These are phyloP conservation scores for Achaetomiella virescens DNA, from an alignment of 495 filamentous ascomycete genomes.

Conservation along the genomic window DNA sequence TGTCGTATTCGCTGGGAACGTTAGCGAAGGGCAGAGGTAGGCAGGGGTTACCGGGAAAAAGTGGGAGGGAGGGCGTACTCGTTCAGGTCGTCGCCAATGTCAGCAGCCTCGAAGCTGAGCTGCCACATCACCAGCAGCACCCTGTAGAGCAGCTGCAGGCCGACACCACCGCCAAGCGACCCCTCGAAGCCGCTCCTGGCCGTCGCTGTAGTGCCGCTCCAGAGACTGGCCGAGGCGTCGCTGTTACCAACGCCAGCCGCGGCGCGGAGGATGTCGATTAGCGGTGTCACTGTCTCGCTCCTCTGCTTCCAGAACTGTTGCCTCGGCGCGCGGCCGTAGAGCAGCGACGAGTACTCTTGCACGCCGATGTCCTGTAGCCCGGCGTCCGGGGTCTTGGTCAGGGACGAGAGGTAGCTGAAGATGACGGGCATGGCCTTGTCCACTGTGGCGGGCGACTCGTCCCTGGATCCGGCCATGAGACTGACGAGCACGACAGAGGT, in stretches of 20 bases:
- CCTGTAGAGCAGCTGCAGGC: constrained; percentile 90
- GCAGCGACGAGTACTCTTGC: constrained; percentile 79
- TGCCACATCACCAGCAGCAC: constrained; percentile 92
- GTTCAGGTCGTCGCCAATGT: constrained; percentile 81
- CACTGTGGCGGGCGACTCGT: constrained; percentile 50
- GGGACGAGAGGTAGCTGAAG: constrained; percentile 76
- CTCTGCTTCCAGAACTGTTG: constrained; percentile 83
- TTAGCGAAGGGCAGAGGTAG: no score
- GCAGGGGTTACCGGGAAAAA: neutral
- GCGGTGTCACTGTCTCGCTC: constrained; percentile 71
- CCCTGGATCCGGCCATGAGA: constrained; percentile 67
- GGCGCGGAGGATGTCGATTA: constrained; percentile 74
- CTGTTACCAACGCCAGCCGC: constrained; percentile 65
- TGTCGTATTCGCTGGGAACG: constrained; percentile 70
- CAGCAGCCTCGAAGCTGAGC: constrained; percentile 79
- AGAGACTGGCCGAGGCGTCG: constrained; percentile 59
- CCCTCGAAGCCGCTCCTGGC: constrained; percentile 52
- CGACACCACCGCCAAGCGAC: constrained; percentile 71
- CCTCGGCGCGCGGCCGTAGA: constrained; percentile 68
- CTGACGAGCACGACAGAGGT: constrained; percentile 80
- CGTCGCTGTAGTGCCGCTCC: constrained; percentile 56
- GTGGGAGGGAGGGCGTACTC: constrained; percentile 48
- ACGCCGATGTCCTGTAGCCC: constrained; percentile 94
- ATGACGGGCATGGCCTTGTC: constrained; percentile 73
- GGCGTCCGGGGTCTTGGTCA: constrained; percentile 68